Base-by-base conservation (phyloP, 2,329 filamentous ascomycete genomes). In the Raffaelea arxii region DNA sequence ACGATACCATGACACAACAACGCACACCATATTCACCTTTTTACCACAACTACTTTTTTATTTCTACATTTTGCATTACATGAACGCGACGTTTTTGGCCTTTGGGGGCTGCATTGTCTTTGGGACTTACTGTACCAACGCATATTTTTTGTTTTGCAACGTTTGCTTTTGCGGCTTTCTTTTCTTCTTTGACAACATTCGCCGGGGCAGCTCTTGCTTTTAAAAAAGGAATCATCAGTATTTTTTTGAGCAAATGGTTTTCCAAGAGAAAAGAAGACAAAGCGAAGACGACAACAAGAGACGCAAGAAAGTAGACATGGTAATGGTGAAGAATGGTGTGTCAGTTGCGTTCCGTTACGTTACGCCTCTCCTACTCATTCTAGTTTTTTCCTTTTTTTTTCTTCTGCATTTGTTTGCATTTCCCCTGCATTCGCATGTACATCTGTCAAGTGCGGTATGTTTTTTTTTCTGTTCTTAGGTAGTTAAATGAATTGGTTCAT, bases 1-100 rank as follows among this genome's bases (percentile, higher is more conserved):
- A 44, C 46, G 42, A 48, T 48, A 48, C 46, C 46, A 48, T 44
- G 41, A 48, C 46, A 41, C 45, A 44, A 39, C 32, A n/a, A n/a
- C n/a, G n/a, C n/a, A n/a, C n/a, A 48, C 18, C 24, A 24, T 23
- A 24, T 39, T 32, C 25, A 37, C 25, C 39, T 44, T 38, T 27
- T 37, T 22, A 7, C 25, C 22, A 25, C 21, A 30, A 43, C 46
- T 21, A 40, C 19, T 36, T 32, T 32, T 16, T 32, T 32, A 9
- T 32, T 32, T 32, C 16, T 32, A 9, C 27, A 9, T 32, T 32
- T 32, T 32, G 9, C 16, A 24, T 41, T 24, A n/a, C n/a, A n/a
- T n/a, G n/a, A n/a, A n/a, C n/a, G n/a, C n/a, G n/a, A n/a, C n/a
- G n/a, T n/a, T n/a, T n/a, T n/a, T n/a, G n/a, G n/a, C n/a, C n/a